Conservation (phyloP, 2,329 filamentous ascomycete species). For the Alternaria panax region DNA sequence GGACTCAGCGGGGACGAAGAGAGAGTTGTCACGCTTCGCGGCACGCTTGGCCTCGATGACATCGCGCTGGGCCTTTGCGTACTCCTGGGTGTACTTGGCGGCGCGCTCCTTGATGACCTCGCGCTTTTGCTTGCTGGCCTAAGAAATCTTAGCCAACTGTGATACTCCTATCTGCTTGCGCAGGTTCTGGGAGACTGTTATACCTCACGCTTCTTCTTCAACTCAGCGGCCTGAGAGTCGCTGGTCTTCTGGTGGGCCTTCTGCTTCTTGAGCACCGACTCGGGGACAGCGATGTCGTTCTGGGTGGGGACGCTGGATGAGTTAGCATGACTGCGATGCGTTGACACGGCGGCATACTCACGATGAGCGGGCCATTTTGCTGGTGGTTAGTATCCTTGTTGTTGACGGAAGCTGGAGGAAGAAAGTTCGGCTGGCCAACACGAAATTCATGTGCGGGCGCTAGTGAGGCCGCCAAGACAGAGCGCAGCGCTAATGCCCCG, state of each 20-base stretch:
- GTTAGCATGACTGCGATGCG: not conserved
- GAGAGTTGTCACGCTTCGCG: slow-evolving; percentile 90
- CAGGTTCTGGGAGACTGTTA: slow-evolving; percentile 55
- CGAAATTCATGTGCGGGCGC: slow-evolving; percentile 39
- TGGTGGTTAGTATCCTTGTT: slow-evolving; percentile 46
- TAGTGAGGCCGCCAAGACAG: slow-evolving; percentile 34
- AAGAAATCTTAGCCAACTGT: slow-evolving; percentile 53
- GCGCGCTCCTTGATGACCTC: slow-evolving; percentile 99
- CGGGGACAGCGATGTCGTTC: slow-evolving; percentile 95
- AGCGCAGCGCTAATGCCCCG: slow-evolving; percentile 10
- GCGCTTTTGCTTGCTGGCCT: slow-evolving; percentile 99
- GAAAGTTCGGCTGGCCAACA: slow-evolving; percentile 20
- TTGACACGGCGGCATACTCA: slow-evolving; percentile 24
- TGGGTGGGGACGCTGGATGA: slow-evolving; percentile 79
- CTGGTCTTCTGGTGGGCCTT: slow-evolving; percentile 99
- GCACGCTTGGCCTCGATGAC: slow-evolving; percentile 92
- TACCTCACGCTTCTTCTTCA: slow-evolving; percentile 94
- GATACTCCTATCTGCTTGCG: slow-evolving; percentile 48
- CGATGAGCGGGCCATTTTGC: slow-evolving; percentile 49
- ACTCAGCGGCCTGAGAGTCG: slow-evolving; percentile 80
- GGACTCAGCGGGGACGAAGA: slow-evolving; percentile 93
- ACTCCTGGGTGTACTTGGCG: slow-evolving; percentile 99
- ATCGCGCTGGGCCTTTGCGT: slow-evolving; percentile 95
- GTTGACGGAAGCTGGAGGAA: slow-evolving; percentile 37
- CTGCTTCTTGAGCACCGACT: slow-evolving; percentile 99